Base-by-base conservation (phyloP, 441 rosid species). In the Omphalea diandra region DNA sequence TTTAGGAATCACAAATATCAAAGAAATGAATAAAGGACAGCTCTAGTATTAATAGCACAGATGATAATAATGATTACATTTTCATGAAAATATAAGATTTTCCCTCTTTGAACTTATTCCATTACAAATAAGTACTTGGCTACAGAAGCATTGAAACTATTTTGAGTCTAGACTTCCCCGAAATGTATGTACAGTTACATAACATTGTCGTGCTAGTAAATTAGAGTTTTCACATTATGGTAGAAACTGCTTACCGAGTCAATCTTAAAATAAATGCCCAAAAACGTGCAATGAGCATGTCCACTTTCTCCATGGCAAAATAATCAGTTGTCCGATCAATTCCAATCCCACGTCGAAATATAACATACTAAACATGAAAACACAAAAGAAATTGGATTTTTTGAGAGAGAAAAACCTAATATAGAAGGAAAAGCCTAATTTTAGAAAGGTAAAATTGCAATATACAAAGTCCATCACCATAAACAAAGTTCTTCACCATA, bases 321-420 rank as follows among this genome's bases (percentile, higher is more conserved):
- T 79, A 91, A 78, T 88, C 93, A 17, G 86, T 81, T 75, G 97
- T 94, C 67, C 69, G 81, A 82, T 94, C 98, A 70, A 90, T 60
- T 73, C 98, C 98, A 67, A 94, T 89, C 72, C 98, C 97, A 59
- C 98, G 96, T 52, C 98, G 87, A 84, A 94, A 94, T 80, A 94
- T 87, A 68, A 94, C 78, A 54, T 88, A 94, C 98, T 91, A 69
- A 62, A 50, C 69, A 67, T 41, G 44, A 62, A 69, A 62, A 38
- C 10, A 69, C 18, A 50, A 33, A 27, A 33, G 24, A n/a, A 31
- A 65, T 80, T 43, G 74, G 73, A 18, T 72, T 66, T 71, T 36
- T 27, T 47, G 35, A 40, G 43, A 68, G 52, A 29, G 18, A 44
- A n/a, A 33, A 15, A 33, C 59, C 7, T 14, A 26, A 33, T 65